These are phyloP conservation scores for Emericellopsis atlantica DNA, from an alignment of 2,329 filamentous ascomycete species.

Conservation along the genomic window DNA sequence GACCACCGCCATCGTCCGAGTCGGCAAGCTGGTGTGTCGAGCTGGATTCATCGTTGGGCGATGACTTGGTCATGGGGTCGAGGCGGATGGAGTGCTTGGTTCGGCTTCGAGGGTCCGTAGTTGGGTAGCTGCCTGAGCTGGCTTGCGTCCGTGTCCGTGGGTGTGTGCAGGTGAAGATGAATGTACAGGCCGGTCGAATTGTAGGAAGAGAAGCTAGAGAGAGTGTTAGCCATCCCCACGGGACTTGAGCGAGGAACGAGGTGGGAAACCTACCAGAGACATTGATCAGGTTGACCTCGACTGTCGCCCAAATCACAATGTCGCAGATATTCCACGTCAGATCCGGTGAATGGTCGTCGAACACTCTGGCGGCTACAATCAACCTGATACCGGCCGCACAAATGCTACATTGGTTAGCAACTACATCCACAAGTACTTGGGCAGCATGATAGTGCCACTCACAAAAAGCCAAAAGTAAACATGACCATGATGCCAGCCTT, in stretches of 20 bases:
- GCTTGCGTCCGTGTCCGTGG: conserved; percentile 2
- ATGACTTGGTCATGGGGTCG: conserved; percentile 3
- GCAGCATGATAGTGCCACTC: conserved; percentile 2
- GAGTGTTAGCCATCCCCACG: background rate
- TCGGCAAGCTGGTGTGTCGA: conserved; percentile 5
- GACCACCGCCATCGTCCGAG: conserved; percentile 3
- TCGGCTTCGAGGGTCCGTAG: conserved; percentile 1
- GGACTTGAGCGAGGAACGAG: background rate
- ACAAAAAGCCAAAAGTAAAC: conserved; percentile 12
- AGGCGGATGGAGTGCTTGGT: conserved; percentile 5
- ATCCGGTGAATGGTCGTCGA: conserved; percentile 3
- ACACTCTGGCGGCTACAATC: conserved; percentile 4
- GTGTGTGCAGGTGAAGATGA: conserved; percentile 4
- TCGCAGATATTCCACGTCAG: conserved; percentile 5
- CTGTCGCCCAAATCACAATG: conserved; percentile 4
- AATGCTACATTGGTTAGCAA: conserved; percentile 2
- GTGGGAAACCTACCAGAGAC: conserved; percentile 1
- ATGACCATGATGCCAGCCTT: conserved; percentile 8
- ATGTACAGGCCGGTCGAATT: conserved; percentile 4
- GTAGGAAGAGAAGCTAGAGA: conserved; percentile 4
- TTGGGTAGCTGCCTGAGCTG: conserved; percentile 3
- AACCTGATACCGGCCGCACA: conserved; percentile 4
- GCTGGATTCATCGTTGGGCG: conserved; percentile 4
- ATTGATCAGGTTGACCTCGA: conserved; percentile 4
- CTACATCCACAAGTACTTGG: background rate